These are phyloP conservation scores for Paramyrothecium roridum DNA, from an alignment of 2,329 filamentous ascomycete genomes.

Conservation along the genomic window DNA sequence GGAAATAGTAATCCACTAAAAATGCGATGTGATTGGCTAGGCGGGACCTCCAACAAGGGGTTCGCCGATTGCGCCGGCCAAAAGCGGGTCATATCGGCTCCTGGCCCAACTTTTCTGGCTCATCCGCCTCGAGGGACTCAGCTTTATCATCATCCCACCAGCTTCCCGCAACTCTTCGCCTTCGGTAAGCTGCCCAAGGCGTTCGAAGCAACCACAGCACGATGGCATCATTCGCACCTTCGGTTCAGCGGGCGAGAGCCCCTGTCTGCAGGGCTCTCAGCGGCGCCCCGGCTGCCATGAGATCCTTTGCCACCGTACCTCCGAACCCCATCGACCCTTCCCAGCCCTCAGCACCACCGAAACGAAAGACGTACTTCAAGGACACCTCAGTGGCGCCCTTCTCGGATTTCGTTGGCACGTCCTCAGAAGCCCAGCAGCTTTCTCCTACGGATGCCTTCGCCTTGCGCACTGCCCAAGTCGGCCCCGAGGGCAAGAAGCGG, in stretches of 20 bases:
- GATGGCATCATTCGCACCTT: conserved; percentile 38
- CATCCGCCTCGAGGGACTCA: background rate
- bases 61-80: conserved; percentile 7
- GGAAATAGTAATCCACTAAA: background rate
- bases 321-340: conserved; percentile 22
- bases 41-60: background rate
- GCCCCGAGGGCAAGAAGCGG: conserved; percentile 58
- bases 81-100: conserved; percentile 11
- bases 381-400: conserved; percentile 55
- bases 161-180: conserved; percentile 2
- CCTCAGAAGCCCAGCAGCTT: conserved; percentile 38
- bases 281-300: conserved; percentile 24
- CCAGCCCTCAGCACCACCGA: conserved; percentile 15
- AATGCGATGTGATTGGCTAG: background rate
- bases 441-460: conserved; percentile 54
- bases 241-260: conserved; percentile 37
- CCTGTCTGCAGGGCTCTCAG: conserved; percentile 39
- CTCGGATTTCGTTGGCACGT: conserved; percentile 51
- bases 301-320: conserved; percentile 46
- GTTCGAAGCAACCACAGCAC: background rate
- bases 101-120: conserved; percentile 17
- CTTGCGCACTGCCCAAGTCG: conserved; percentile 61
- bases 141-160: conserved; percentile 5
- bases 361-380: conserved; percentile 54
- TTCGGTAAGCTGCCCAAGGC: background rate